Evolutionary conservation across 805 yeast genomes (phyloP), one percentile per base, ranked within the genome.

Genomic region (Candida awuae): DNA sequence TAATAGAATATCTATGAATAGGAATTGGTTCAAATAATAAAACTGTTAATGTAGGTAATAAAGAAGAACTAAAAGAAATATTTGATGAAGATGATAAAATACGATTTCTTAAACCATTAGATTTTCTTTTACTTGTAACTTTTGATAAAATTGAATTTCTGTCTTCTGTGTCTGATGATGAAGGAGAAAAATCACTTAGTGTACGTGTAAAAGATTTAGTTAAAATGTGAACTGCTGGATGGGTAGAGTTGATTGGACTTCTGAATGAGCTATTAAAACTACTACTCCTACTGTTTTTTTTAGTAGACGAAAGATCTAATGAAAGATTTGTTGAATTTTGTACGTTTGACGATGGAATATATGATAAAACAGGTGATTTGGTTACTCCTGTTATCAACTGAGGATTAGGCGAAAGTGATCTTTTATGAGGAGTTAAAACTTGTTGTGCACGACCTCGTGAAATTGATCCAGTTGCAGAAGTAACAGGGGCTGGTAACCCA

Each of bases 11-110:
- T 35, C 94, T 62, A 48, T 84, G 79, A 41, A 81, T 81, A 0
- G 95, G 92, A 43, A 84, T 84, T 2, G 92, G 86, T 51, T 86
- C 95, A 59, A 96, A 87, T 12, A 86, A 65, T 33, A 90, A 63
- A 4, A 87, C 78, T 55, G 84, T 88, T 48, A 83, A 58, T 25
- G 49, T 47, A 8, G 39, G 32, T 34, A 41, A 29, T 18, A 29
- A 18, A 2, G 39, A 20, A 13, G 38, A 23, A 18, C 10, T 8
- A n/a, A 16, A 6, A 8, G 23, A 7, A 16, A 4, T 17, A 6
- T 10, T 25, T 9, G 34, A 36, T 20, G 35, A 32, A 13, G 33
- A 29, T 7, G 40, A 37, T 8, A 35, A 29, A 15, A 9, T 18
- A n/a, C 38, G 17, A 9, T n/a, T 20, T 26, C 21, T 33, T 1